Conservation (phyloP, 148 eudicot genomes). For the Spergularia marina region DNA sequence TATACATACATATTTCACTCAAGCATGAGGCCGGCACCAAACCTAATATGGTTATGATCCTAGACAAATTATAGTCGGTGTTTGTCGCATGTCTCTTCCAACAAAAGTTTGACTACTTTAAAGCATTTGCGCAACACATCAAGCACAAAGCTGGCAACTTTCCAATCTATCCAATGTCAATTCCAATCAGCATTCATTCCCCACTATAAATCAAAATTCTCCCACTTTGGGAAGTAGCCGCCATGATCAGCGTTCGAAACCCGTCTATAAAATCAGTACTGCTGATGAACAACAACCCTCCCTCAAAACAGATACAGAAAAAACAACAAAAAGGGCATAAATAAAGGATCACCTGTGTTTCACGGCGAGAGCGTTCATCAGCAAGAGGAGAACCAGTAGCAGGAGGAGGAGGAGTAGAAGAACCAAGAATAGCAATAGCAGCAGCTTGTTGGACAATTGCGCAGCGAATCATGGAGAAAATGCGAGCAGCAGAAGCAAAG, state of each 20-base stretch:
- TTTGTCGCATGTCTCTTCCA: not conserved
- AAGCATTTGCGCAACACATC: not conserved
- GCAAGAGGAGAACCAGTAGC: not conserved
- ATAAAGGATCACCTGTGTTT: constrained; percentile 26
- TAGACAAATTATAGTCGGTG: not conserved
- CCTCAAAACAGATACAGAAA: not conserved
- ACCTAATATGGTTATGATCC: not conserved
- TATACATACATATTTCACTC: no score
- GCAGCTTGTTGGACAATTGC: constrained; percentile 53
- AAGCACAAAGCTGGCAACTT: no score
- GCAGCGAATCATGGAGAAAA: constrained; percentile 43
- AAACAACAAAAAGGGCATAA: not conserved
- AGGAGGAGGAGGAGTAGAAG: constrained; percentile 30
- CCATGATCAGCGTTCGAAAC: not conserved
- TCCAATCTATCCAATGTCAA: no score
- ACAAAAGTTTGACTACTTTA: not conserved
- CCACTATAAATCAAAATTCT: not conserved
- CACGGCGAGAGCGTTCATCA: constrained; percentile 37
- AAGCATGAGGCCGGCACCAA: not conserved
- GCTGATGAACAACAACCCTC: no score
- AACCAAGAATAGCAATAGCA: constrained; percentile 42
- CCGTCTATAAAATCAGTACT: not conserved
- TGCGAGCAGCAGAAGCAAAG: constrained; percentile 32
- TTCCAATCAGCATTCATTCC: not conserved
- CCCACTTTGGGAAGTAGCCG: not conserved